Evolutionary conservation across 1,284 basidiomycete genomes (phyloP).

Genomic region (Lentinula novae-zelandiae): DNA sequence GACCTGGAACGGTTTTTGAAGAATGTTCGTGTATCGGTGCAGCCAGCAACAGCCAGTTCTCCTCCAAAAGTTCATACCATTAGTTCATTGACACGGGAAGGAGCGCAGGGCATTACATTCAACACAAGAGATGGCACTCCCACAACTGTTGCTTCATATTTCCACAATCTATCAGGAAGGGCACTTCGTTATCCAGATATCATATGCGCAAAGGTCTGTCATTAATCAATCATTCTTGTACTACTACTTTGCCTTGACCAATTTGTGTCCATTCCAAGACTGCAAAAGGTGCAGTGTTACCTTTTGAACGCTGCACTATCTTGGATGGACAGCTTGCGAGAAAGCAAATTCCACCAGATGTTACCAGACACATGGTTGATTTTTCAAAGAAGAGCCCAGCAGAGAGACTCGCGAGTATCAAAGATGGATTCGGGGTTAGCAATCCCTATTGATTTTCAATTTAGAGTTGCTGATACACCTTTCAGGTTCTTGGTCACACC

Average conservation of each 20-base stretch:
- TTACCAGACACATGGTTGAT: constrained; percentile 59
- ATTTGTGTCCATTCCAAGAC: constrained; percentile 36
- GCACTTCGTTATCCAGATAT: constrained; percentile 37
- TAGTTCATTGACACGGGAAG: constrained; percentile 36
- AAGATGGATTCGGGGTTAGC: constrained; percentile 43
- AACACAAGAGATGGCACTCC: constrained; percentile 35
- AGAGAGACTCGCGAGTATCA: constrained; percentile 58
- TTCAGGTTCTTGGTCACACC: constrained; percentile 61
- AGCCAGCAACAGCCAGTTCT: constrained; percentile 2
- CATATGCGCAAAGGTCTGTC: constrained; percentile 47
- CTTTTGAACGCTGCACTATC: constrained; percentile 65
- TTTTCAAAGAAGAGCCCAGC: constrained; percentile 68
- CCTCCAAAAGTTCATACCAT: constrained; percentile 30
- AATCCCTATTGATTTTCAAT: background rate
- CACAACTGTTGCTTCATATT: constrained; percentile 48
- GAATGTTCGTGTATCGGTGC: constrained; percentile 38
- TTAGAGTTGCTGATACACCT: background rate
- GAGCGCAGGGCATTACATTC: constrained; percentile 27
- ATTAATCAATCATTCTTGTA: constrained; percentile 38
- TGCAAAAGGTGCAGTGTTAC: constrained; percentile 62
- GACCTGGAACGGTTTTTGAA: constrained; percentile 31
- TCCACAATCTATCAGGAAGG: constrained; percentile 34
- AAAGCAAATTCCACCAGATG: constrained; percentile 67
- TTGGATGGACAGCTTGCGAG: constrained; percentile 69
- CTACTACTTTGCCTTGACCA: background rate